Base-by-base conservation (phyloP, 106 monocot species). In the Allium sativum region DNA sequence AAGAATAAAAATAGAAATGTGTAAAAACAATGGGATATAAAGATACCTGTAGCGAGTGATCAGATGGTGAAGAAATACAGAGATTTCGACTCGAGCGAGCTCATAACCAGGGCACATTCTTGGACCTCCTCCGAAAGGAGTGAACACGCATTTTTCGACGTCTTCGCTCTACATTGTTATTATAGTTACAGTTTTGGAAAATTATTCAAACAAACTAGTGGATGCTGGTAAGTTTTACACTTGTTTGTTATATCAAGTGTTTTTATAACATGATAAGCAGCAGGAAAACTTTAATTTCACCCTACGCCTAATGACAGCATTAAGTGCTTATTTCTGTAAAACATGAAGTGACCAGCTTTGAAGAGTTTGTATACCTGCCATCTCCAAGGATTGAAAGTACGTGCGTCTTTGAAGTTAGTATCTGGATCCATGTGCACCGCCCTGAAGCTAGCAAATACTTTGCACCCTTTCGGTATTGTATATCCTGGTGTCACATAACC, bases 351-450 rank as follows among this genome's bases (percentile, higher is more conserved):
- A 31, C 31, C 31, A 31, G 31, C 31, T 31, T 31, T 31, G 31
- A 31, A 31, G 31, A 31, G 9, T 19, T 16, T 40, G 18, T 7
- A 47, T 61, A 86, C 81, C 79, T 82, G 76, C 95, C 95, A 95
- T 69, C 95, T 82, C 90, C 86, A 95, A 9, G 95, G 95, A 72
- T 95, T 76, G 56, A 95, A 95, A 43, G 77, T 84, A 9, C 87
- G 69, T 13, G 90, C 90, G 64, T 84, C 87, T 45, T 78, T 55
- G 54, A 74, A 90, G 70, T 90, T 56, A 13, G 31, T 31, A 15
- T 81, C 70, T 0, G 56, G 61, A 55, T 90, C 79, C 43, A 95
- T 72, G 65, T 95, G 95, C 17, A 90, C 90, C 0, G 84, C 90
- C 48, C 95, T 61, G 46, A 95, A 90, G 0, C 90, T 90, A 41